Base-by-base conservation (phyloP, 805 yeast genomes). In the Cyberlindnera misumaiensis region DNA sequence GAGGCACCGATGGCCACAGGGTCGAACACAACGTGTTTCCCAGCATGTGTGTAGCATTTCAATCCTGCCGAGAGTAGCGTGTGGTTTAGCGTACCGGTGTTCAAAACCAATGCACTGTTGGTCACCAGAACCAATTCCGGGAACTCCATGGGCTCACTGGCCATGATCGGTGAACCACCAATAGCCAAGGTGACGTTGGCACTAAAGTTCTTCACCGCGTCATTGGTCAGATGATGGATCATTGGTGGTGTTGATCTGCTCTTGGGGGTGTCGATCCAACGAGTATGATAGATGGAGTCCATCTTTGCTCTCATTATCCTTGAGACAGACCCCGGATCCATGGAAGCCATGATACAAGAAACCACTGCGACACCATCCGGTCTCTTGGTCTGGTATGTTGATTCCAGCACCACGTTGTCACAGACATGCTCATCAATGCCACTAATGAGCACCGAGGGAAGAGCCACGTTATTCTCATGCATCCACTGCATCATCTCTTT, bases 1-100 rank as follows among this genome's bases (percentile, higher is more conserved):
- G 95, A 70, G 1, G 96, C 96, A 17, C 95, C 95, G 30, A 82
- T 86, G 1, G 88, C 97, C 13, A 88, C 96, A 1, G 96, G 97
- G 57, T 88, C 97, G 48, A 82, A 80, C 0, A 88, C 75, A 22
- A 87, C 71, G 4, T 85, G 89, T 33, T 70, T 66, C 4, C 73
- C 72, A 11, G 56, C 48, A 11, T 52, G 54, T 52, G 82, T 82
- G 55, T 88, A 86, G 0, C 70, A 73, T 9, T 55, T 53, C 15
- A 82, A 57, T 0, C 90, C 95, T 3, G 53, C 49, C 16, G 64
- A 47, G 43, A 74, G 72, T 39, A 68, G 62, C 0, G 59, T 60
- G 20, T 30, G 14, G 43, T 75, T 60, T 0, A 72, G 70, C 0
- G 93, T 82, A 0, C 96, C 96, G 22, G 88, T 73, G 53, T 88